Conservation (phyloP, 2,329 filamentous ascomycete genomes). For the Aspergillus caelatus region DNA sequence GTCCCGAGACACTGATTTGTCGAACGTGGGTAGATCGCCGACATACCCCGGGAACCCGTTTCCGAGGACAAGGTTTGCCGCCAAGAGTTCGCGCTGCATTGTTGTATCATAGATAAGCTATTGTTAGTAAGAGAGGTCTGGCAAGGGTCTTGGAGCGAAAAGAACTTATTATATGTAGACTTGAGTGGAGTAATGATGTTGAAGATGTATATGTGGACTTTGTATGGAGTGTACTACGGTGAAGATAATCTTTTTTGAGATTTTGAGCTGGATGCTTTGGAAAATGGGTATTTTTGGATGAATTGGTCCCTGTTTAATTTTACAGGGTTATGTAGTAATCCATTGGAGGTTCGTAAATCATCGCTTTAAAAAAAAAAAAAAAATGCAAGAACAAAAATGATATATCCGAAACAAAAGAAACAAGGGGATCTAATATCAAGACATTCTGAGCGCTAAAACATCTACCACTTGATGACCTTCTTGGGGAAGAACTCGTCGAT, state of each 20-base stretch:
- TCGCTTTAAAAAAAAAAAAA: conserved; percentile 1
- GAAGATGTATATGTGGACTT: too few species aligned
- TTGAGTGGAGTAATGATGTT: background rate
- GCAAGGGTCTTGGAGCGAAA: background rate
- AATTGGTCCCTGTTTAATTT: background rate
- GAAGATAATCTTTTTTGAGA: background rate
- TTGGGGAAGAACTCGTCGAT: conserved; percentile 75
- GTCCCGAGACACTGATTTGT: background rate
- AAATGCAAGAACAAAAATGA: conserved; percentile 8
- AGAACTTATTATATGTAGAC: background rate
- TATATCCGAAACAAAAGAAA: background rate
- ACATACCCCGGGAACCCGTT: conserved; percentile 14
- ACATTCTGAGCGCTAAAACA: background rate
- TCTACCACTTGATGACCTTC: conserved; percentile 70
- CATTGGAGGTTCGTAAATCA: conserved; percentile 11
- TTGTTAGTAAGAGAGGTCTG: background rate
- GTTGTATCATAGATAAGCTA: background rate
- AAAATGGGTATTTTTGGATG: background rate
- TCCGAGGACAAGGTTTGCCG: conserved; percentile 4
- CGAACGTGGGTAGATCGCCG: background rate
- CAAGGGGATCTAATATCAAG: background rate
- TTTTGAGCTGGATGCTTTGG: background rate
- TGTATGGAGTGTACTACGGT: too few species aligned
- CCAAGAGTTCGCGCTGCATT: background rate
- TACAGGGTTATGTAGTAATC: background rate